Percentiles rank a stretch among this genome's conserved stretches.
Evolutionary conservation across 148 eudicot species (phyloP).

Genomic region (Amaranthus palmeri): DNA sequence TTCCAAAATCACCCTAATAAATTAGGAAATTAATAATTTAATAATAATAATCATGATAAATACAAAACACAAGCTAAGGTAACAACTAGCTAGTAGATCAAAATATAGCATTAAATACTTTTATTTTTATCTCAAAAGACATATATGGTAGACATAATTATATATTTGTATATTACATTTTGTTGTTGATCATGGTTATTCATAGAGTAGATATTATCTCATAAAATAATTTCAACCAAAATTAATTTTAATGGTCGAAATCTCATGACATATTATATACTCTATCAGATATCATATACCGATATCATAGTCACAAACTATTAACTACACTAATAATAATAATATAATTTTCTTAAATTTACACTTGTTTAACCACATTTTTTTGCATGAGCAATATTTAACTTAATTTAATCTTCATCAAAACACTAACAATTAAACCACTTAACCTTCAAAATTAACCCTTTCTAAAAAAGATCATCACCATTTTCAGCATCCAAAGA

Average conservation of each 20-base stretch:
- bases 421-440: background rate
- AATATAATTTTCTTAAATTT: conserved; percentile 14
- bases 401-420: background rate
- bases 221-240: too few species aligned
- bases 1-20: too few species aligned
- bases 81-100: background rate
- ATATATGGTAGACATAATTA: background rate
- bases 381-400: background rate
- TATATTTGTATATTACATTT: too few species aligned
- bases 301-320: conserved; percentile 12
- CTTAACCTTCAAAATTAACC: background rate
- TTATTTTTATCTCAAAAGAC: background rate
- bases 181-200: too few species aligned
- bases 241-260: too few species aligned
- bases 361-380: conserved; percentile 13
- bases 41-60: too few species aligned
- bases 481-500: conserved; percentile 32
- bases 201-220: too few species aligned
- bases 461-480: conserved; percentile 40
- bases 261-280: too few species aligned
- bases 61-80: too few species aligned
- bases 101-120: background rate
- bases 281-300: background rate
- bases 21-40: too few species aligned
- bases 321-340: conserved; percentile 3